phyloP scores from a whole-genome alignment of 2,329 filamentous ascomycete species.

The Parastagonospora avenae region DNA sequence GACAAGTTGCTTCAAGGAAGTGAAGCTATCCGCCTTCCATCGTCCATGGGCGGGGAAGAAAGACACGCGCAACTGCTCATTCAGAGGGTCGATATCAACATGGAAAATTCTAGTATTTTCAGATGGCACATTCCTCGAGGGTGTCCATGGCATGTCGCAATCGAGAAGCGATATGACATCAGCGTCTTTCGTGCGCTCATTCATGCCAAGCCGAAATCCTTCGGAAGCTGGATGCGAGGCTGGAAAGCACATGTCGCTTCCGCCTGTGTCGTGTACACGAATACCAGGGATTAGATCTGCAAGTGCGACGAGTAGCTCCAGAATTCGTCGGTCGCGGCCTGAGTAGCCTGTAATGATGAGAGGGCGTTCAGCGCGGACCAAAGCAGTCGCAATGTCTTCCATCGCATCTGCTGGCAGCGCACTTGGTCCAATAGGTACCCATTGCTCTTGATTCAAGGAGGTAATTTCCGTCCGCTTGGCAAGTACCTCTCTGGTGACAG shows the following conservation, averaged over 20 bases:
- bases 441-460: slow-evolving; percentile 21
- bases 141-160: slow-evolving; percentile 30
- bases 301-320: slow-evolving; percentile 14
- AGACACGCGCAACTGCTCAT: slow-evolving; percentile 74
- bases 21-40: slow-evolving; percentile 69
- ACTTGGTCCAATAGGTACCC: slow-evolving; percentile 17
- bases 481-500: slow-evolving; percentile 19
- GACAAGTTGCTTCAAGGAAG: slow-evolving; percentile 47
- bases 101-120: slow-evolving; percentile 64
- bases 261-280: slow-evolving; percentile 20
- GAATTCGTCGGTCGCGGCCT: slow-evolving; percentile 13
- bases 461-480: slow-evolving; percentile 17
- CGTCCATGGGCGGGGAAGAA: slow-evolving; percentile 70
- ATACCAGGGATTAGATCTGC: slow-evolving; percentile 18
- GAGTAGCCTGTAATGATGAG: slow-evolving; percentile 28
- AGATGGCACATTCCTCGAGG: slow-evolving; percentile 55
- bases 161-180: slow-evolving; percentile 25
- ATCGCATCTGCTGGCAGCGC: slow-evolving; percentile 22
- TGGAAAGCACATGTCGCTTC: slow-evolving; percentile 26
- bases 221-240: slow-evolving; percentile 20
- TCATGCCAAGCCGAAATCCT: slow-evolving; percentile 16
- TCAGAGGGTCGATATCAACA: slow-evolving; percentile 69
- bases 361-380: slow-evolving; percentile 17
- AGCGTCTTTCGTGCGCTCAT: slow-evolving; percentile 17
- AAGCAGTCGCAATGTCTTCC: slow-evolving; percentile 8